Base-by-base conservation (phyloP, 208 protist genomes). In the Acanthamoeba pearcei region DNA sequence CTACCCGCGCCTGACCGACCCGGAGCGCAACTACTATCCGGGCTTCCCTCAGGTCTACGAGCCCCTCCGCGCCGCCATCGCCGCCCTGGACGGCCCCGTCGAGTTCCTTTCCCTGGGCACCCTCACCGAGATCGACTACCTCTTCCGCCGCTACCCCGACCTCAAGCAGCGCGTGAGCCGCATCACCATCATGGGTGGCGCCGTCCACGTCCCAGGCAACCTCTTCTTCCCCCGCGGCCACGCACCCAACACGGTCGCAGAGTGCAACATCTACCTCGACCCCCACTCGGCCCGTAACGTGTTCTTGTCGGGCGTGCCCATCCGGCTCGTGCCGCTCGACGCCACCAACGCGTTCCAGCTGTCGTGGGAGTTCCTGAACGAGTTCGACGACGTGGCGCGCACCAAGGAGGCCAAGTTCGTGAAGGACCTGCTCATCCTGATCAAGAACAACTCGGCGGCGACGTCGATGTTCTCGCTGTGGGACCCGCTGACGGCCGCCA, bases 261-360 rank as follows among this genome's bases (percentile, higher is more conserved):
- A 76, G 68, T 76, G 15, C 68, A 76, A 76, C 68, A 22, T 76
- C 6, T 76, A 76, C 68, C 6, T 49, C 42, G 68, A 76, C n/a
- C 68, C 68, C 3, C 6, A 76, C 4, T 4, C 68, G 32, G 68
- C 68, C 2, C 68, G 68, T 29, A 17, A 17, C 2, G 68, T 76
- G 15, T 76, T 76, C 32, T 0, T 6, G 12, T 76, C 68, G 29
- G 68, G 68, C 24, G 27, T 38, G 68, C 68, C 68, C 6, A 76
- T 76, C 68, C 4, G 6, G 8, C 68, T 76, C 3, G 24, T 76
- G 27, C 68, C 68, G 68, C 68, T 76, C 2, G 68, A 76, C n/a
- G 68, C 68, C 32, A 76, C 68, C 12, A 38, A 76, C 68, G 13
- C 10, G 1, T 76, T 76, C 68, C 68, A 12, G 13, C 10, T 76